Evolutionary conservation across 441 rosid genomes (phyloP), one percentile per base, ranked within the genome.

Genomic region (Jatropha multifida): DNA sequence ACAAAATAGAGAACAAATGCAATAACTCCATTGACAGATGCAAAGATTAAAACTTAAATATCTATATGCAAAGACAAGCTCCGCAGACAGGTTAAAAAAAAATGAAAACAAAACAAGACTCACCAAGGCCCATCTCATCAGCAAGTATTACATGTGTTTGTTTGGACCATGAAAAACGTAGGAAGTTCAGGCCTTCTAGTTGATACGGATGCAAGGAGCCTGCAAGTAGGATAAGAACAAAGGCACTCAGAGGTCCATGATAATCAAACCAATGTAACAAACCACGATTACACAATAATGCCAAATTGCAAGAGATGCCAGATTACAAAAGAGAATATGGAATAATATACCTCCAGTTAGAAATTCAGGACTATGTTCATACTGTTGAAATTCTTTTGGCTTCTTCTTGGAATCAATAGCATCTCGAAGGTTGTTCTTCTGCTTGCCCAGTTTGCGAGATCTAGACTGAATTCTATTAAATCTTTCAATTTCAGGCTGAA

Each of bases 101-200:
- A 37, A n/a, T 58, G 37, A 55, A 40, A 79, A 77, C 8, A 77
- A 54, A 52, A 77, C 26, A 80, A 74, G 56, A 80, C 81, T 84
- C 83, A 94, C 99, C 99, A 74, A 96, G 90, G 66, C 98, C 99
- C 98, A 96, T 96, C 84, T 96, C 99, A 89, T 96, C 99, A 71
- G 99, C 99, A 79, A 96, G 98, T 79, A 96, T 94, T 49, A 93
- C 99, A 84, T 97, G 98, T 0, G 98, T 96, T 75, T 93, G 96
- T 78, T 94, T 94, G 76, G 98, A 93, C 97, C 97, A 94, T 23
- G 99, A 93, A 83, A 90, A 96, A 55, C 98, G 93, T 80, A 96
- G 75, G 86, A 96, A 96, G 76, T 96, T 96, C 79, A 96, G 86
- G 62, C 99, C 98, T 87, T 94, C 98, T 76, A 96, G 90, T 85